phyloP scores from a whole-genome alignment of 306 rosid genomes.

The Astragalus glycyphyllos region DNA sequence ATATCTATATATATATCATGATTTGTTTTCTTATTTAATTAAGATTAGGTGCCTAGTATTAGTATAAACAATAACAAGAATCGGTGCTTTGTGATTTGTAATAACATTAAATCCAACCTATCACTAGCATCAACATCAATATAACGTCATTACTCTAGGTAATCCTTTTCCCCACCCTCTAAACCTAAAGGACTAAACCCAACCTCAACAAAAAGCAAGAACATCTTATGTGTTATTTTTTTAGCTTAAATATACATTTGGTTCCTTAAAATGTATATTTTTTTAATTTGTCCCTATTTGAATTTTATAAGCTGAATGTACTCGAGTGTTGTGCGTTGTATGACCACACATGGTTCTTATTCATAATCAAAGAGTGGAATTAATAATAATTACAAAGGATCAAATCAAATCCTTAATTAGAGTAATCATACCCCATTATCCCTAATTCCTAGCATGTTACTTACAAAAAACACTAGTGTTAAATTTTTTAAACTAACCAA shows the following conservation, averaged over 20 bases:
- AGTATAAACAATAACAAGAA: slow-evolving; percentile 14
- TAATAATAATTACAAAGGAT: slow-evolving; percentile 10
- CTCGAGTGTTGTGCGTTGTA: neutral
- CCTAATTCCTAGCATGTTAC: neutral
- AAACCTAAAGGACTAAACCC: neutral
- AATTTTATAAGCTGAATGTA: neutral
- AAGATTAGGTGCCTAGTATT: neutral
- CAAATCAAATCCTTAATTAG: neutral
- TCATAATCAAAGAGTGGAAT: slow-evolving; percentile 1
- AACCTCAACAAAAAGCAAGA: slow-evolving; percentile 34
- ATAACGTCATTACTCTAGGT: neutral
- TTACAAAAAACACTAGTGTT: too few species aligned
- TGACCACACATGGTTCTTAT: slow-evolving; percentile 8
- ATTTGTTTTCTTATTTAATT: slow-evolving; percentile 10
- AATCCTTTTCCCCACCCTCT: neutral
- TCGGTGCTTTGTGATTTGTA: neutral
- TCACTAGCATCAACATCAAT: neutral
- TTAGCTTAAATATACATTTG: neutral
- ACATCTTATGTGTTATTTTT: slow-evolving; percentile 32
- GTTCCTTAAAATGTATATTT: neutral
- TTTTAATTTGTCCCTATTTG: neutral
- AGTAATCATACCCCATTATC: neutral
- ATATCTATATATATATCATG: neutral
- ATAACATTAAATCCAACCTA: neutral
- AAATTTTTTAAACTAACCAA: too few species aligned